These are phyloP conservation scores for Boehmeria nivea DNA, from an alignment of 306 rosid species.

Conservation along the genomic window DNA sequence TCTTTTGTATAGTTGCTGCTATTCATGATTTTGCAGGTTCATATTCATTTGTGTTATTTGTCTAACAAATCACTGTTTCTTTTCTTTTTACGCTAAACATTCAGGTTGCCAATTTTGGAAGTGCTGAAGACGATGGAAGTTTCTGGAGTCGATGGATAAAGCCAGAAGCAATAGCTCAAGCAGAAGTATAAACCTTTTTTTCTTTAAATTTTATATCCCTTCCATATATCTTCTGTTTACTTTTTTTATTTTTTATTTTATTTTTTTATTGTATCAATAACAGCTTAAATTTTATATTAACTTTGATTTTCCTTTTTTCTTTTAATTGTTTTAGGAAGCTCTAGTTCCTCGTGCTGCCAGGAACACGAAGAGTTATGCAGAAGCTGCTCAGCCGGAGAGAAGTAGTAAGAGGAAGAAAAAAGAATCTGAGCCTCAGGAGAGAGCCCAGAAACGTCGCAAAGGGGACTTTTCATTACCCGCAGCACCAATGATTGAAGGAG, in stretches of 20 bases:
- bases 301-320: neutral
- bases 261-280: neutral
- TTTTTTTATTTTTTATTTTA: neutral
- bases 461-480: slow-evolving; percentile 58
- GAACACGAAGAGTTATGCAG: slow-evolving; percentile 87
- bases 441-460: slow-evolving; percentile 76
- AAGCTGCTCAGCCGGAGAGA: slow-evolving; percentile 66
- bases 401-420: slow-evolving; percentile 85
- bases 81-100: neutral
- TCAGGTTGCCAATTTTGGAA: slow-evolving; percentile 91
- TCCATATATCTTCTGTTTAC: neutral
- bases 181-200: slow-evolving; percentile 60
- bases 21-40: neutral
- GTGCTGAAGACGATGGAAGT: slow-evolving; percentile 93
- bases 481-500: slow-evolving; percentile 86
- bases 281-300: neutral
- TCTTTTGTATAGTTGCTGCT: neutral
- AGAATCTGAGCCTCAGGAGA: slow-evolving; percentile 72
- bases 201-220: slow-evolving; percentile 15
- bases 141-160: slow-evolving; percentile 99
- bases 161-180: slow-evolving; percentile 77
- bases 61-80: neutral
- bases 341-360: slow-evolving; percentile 94
- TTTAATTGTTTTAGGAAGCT: slow-evolving; percentile 49
- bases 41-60: neutral